These are phyloP conservation scores for Terana coerulea DNA, from an alignment of 768 basidiomycete genomes.

Conservation along the genomic window DNA sequence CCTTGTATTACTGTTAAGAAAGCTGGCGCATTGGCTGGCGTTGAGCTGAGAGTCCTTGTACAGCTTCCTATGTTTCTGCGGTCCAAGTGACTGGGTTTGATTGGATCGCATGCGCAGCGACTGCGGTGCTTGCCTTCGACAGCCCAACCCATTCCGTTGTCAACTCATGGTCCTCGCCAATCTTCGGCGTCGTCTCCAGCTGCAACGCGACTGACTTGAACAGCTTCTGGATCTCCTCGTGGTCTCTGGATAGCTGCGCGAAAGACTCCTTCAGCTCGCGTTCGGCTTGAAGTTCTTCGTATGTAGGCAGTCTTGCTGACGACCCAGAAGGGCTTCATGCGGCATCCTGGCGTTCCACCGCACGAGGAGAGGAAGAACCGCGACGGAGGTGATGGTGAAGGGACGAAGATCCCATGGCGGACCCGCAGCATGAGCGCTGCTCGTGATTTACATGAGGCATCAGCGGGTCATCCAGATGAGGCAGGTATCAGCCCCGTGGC, in stretches of 20 bases:
- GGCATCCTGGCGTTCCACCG: background rate
- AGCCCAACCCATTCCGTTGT: conserved; percentile 21
- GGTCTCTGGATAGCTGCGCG: conserved; percentile 20
- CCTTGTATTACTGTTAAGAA: conserved; percentile 25
- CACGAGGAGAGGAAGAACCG: too few relatives aligned
- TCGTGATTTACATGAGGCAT: too few relatives aligned
- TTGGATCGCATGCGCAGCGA: too few relatives aligned
- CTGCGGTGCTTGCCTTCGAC: conserved; percentile 20
- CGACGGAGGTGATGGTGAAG: too few relatives aligned
- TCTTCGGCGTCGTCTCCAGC: conserved; percentile 23
- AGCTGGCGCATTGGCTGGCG: conserved; percentile 24
- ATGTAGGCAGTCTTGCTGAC: conserved; percentile 2
- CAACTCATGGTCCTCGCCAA: conserved; percentile 22
- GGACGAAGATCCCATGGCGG: too few relatives aligned
- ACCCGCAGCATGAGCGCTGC: too few relatives aligned
- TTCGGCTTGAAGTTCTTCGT: conserved; percentile 17
- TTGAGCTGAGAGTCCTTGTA: conserved; percentile 26
- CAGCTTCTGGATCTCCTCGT: conserved; percentile 25
- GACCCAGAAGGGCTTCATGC: background rate
- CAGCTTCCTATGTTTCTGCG: conserved; percentile 22
- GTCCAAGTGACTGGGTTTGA: too few relatives aligned
- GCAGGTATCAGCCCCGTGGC: too few relatives aligned
- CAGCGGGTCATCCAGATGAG: too few relatives aligned
- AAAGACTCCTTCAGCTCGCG: conserved; percentile 22
- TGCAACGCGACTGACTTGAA: conserved; percentile 23